Evolutionary conservation across 441 rosid genomes (phyloP).

Genomic region (Macaranga tanarius): DNA sequence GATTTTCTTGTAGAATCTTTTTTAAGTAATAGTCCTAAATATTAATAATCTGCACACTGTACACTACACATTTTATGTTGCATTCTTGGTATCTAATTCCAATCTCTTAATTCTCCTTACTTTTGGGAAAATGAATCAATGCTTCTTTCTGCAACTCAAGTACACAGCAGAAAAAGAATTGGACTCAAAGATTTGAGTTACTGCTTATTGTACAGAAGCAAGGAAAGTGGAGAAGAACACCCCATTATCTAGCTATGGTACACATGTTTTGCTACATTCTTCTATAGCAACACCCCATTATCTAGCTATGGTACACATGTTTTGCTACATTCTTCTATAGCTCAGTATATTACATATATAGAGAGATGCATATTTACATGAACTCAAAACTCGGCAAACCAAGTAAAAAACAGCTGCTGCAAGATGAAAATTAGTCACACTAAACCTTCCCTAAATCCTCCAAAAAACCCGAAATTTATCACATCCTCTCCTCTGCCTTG

Average conservation of each 20-base stretch:
- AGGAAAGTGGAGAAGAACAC: slow-evolving; percentile 5
- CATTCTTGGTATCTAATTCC: not conserved
- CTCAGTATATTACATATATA: slow-evolving; percentile 28
- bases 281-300: slow-evolving; percentile 18
- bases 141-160: slow-evolving; percentile 6
- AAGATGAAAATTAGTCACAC: slow-evolving; percentile 24
- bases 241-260: slow-evolving; percentile 18
- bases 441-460: slow-evolving; percentile 3
- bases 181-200: not conserved
- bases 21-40: not conserved
- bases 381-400: slow-evolving; percentile 19
- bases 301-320: slow-evolving; percentile 5
- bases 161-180: not conserved
- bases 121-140: not conserved
- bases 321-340: slow-evolving; percentile 2
- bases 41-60: not conserved
- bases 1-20: not conserved
- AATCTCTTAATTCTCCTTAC: slow-evolving; percentile 7
- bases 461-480: not conserved
- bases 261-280: not conserved
- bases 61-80: not conserved
- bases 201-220: slow-evolving; percentile 1
- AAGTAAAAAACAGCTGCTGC: slow-evolving; percentile 28
- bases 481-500: slow-evolving; percentile 7
- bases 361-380: slow-evolving; percentile 28